phyloP scores from a whole-genome alignment of 169 alveolate genomes.

The Blepharisma undulans region DNA sequence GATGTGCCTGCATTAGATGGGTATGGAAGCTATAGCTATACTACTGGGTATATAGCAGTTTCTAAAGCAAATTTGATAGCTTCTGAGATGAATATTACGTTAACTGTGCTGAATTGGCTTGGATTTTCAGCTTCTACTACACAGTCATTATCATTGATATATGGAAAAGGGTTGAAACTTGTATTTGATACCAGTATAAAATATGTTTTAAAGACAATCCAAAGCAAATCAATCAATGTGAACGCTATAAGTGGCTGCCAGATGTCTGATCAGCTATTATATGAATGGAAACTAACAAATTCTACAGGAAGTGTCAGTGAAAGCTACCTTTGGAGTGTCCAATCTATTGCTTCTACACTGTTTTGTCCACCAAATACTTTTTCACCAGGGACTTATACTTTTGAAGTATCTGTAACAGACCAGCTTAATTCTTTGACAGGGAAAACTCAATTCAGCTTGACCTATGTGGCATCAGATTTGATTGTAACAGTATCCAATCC shows the following conservation, averaged over 20 bases:
- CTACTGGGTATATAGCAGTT: not conserved
- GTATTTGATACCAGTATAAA: not conserved
- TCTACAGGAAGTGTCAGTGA: not conserved
- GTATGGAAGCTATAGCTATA: not conserved
- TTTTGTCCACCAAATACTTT: not conserved
- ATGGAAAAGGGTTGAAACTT: not conserved
- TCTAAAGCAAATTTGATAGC: not conserved
- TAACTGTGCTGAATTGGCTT: slow-evolving; percentile 1
- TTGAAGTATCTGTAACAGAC: slow-evolving; percentile 4
- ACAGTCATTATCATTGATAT: not conserved
- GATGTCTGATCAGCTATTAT: not conserved
- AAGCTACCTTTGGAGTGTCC: not conserved
- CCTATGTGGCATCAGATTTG: not conserved
- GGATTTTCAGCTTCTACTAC: not conserved
- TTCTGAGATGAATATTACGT: not conserved
- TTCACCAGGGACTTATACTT: slow-evolving; percentile 20
- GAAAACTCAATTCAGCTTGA: not conserved
- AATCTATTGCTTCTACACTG: not conserved
- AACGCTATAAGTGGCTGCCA: slow-evolving; percentile 6
- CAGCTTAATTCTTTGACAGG: not conserved
- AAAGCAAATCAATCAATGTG: not conserved
- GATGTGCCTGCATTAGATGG: not conserved
- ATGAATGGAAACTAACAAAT: not conserved
- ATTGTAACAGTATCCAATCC: not conserved
- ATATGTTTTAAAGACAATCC: not conserved